phyloP scores from a whole-genome alignment of 2,329 filamentous ascomycete genomes.

The Alternaria longipes region DNA sequence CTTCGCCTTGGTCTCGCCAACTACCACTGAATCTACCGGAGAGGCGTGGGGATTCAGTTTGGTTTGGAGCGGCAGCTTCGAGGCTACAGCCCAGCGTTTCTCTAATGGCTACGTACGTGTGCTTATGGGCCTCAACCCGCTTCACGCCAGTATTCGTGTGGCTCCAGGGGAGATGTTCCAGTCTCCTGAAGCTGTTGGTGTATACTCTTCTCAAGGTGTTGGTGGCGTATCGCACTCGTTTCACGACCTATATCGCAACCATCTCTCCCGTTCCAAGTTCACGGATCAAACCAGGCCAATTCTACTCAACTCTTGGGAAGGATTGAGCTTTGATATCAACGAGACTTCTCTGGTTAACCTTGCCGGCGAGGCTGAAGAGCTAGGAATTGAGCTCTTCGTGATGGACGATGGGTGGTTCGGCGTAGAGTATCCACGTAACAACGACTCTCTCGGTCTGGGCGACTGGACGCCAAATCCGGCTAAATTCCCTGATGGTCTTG shows the following conservation, averaged over 20 bases:
- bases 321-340: slow-evolving; percentile 67
- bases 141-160: slow-evolving; percentile 68
- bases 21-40: slow-evolving; percentile 68
- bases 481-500: slow-evolving; percentile 67
- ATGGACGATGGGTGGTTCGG: slow-evolving; percentile 76
- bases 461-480: slow-evolving; percentile 69
- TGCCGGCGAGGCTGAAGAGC: slow-evolving; percentile 64
- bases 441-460: slow-evolving; percentile 67
- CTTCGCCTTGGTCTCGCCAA: slow-evolving; percentile 64
- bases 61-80: slow-evolving; percentile 71
- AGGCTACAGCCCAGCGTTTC: slow-evolving; percentile 68
- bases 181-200: slow-evolving; percentile 69
- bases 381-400: slow-evolving; percentile 71
- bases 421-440: slow-evolving; percentile 66
- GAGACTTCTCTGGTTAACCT: slow-evolving; percentile 64
- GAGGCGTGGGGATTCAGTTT: slow-evolving; percentile 72
- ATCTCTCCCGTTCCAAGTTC: slow-evolving; percentile 67
- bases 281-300: slow-evolving; percentile 63
- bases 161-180: slow-evolving; percentile 65
- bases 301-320: slow-evolving; percentile 73
- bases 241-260: slow-evolving; percentile 68
- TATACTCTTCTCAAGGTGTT: slow-evolving; percentile 67
- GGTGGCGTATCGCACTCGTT: slow-evolving; percentile 70
- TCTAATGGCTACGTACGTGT: slow-evolving; percentile 70
- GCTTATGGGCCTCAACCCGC: slow-evolving; percentile 67